Evolutionary conservation across 192 early-diverging fungal genomes (phyloP), one percentile per base, ranked within the genome.

Genomic region (Mortierella claussenii): DNA sequence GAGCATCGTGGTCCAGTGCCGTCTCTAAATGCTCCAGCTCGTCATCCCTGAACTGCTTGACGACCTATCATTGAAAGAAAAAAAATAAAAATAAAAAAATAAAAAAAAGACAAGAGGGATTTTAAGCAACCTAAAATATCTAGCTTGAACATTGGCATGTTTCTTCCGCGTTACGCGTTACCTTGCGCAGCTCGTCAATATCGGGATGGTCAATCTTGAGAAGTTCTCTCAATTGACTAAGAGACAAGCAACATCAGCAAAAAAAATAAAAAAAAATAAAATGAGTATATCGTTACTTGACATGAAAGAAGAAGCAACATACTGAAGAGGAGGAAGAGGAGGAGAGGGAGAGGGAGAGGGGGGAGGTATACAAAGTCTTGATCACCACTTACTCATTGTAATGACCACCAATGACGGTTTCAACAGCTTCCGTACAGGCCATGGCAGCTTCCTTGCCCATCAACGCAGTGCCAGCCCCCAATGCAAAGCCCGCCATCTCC

Each of bases 401-500:
- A 73, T 99, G 97, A 36, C 90, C 78, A 26, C 97, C 96, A 79
- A 99, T 99, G 12, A 93, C 90, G 10, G 95, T 96, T 82, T 99
- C 97, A 15, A 97, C 97, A 3, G 95, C 97, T 66, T 99, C 97
- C 0, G 97, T 99, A 78, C 95, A 97, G n/a, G 96, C 95, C 96
- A 99, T 99, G 28, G 95, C 95, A 23, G 95, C 95, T 61, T 95
- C 92, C 60, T 93, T 91, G n/a, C 96, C 97, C 67, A 99, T 75
- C 49, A 95, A 55, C 3, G 94, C 97, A 1, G 96, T 95, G 1
- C 86, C 90, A 6, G 86, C 91, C 18, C 97, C 97, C 12, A 99
- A 69, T 2, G 90, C 83, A 61, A 89, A 97, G 8, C 97, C 97
- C 15, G 93, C 90, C 9, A 85, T 80, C 40, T 94, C 94, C 90